Evolutionary conservation across 2,329 filamentous ascomycete genomes (phyloP).

Genomic region (Alternaria sp.): DNA sequence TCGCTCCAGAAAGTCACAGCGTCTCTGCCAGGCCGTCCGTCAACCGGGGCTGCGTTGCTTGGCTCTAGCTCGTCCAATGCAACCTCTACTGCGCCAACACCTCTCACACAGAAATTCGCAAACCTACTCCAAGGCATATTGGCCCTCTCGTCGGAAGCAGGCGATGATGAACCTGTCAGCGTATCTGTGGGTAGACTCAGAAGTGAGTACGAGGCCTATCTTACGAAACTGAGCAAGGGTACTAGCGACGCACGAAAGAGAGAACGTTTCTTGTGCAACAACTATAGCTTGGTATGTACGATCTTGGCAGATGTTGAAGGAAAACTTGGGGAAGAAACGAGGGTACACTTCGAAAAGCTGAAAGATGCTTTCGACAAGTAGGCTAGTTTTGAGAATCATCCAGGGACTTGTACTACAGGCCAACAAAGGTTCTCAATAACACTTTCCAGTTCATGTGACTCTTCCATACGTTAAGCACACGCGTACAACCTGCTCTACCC

Average conservation of each 20-base stretch:
- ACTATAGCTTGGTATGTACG: slow-evolving; percentile 92
- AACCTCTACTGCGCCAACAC: slow-evolving; percentile 82
- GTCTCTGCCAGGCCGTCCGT: slow-evolving; percentile 49
- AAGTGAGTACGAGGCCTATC: slow-evolving; percentile 82
- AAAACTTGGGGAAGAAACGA: slow-evolving; percentile 77
- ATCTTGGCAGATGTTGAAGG: slow-evolving; percentile 79
- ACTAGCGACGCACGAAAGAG: slow-evolving; percentile 82
- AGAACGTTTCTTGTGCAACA: slow-evolving; percentile 91
- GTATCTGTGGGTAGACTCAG: slow-evolving; percentile 80
- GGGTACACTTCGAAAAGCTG: slow-evolving; percentile 74
- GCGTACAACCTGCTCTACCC: neutral
- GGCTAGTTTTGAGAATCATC: neutral
- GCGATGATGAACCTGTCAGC: slow-evolving; percentile 91
- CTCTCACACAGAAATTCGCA: slow-evolving; percentile 93
- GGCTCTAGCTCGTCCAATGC: slow-evolving; percentile 54
- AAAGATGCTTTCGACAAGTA: slow-evolving; percentile 50
- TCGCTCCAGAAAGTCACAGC: slow-evolving; percentile 72
- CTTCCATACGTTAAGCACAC: neutral
- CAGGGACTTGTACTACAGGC: neutral
- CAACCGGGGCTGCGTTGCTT: slow-evolving; percentile 46
- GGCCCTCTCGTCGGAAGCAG: slow-evolving; percentile 83
- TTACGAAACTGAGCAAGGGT: slow-evolving; percentile 77
- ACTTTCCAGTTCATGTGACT: neutral
- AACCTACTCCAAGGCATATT: slow-evolving; percentile 89
- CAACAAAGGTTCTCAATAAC: neutral